Evolutionary conservation across 768 basidiomycete genomes (phyloP), one percentile per base, ranked within the genome.

Genomic region (Lentinula detonsa): DNA sequence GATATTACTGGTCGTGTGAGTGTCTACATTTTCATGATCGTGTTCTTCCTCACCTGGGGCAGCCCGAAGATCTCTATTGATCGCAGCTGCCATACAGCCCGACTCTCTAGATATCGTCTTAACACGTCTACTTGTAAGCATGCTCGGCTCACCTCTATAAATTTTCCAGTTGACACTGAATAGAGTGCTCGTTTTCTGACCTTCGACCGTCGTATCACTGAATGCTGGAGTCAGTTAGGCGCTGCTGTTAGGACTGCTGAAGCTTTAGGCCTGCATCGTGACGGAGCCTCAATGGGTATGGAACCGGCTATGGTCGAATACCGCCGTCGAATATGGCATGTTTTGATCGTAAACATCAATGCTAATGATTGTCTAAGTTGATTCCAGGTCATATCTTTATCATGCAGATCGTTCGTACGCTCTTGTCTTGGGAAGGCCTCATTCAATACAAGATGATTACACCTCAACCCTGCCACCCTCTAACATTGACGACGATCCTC

Each of bases 1-100:
- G 93, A 63, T 96, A 93, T 76, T 96, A 97, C 69, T 98, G 95
- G 95, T 92, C 90, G 59, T 95, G 93, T 95, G 69, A 74, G 93
- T 81, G 34, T 53, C 39, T 37, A 15, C 6, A 31, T 59, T 21
- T 23, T 11, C 34, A 39, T 37, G n/a, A 5, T 48, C 49, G 49
- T 57, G 50, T 61, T 45, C 48, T 40, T 42, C 53, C 59, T 64
- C 62, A 60, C 50, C 9, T 54, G 45, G 37, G 34, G 56, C 67
- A 95, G 94, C 93, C 50, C 86, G 95, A 56, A 81, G 93, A 48
- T 91, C 91, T 9, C 80, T 98, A 52, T 78, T 98, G 33, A 91
- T 97, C 60, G 92, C 94, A 10, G 93, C 93, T 33, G 95, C 95
- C 2, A 91, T 98, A 43, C 93, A 96, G 67, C 90, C 92, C 0